Conservation (phyloP, 2,329 filamentous ascomycete genomes). For the Albifimbria verrucaria region DNA sequence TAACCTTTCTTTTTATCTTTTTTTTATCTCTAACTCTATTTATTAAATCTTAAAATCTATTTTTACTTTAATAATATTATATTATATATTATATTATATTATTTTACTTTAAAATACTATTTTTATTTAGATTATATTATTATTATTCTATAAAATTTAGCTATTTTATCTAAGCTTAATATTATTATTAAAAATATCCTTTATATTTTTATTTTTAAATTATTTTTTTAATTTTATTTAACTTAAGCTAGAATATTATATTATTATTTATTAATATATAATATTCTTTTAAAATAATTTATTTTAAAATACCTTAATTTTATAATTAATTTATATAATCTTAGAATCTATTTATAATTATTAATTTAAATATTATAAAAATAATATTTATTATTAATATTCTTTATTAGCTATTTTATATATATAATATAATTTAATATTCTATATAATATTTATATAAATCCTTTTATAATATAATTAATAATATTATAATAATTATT, state of each 20-base stretch:
- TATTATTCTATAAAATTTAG: not conserved
- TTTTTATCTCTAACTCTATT: too few species aligned
- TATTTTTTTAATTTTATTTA: not conserved
- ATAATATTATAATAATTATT: slow-evolving; percentile 4
- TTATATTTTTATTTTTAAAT: not conserved
- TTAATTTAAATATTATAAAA: not conserved
- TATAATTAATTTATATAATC: not conserved
- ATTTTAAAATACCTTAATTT: not conserved
- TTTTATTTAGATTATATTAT: not conserved
- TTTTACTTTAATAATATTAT: not conserved
- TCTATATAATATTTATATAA: slow-evolving; percentile 6
- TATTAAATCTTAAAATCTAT: not conserved
- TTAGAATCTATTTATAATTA: not conserved
- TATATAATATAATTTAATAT: slow-evolving; percentile 1
- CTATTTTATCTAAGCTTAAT: not conserved
- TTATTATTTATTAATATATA: not conserved
- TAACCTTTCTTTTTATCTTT: not conserved
- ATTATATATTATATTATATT: not conserved
- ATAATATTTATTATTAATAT: not conserved
- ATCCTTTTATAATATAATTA: slow-evolving; percentile 4
- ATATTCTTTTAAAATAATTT: not conserved
- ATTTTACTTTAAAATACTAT: not conserved
- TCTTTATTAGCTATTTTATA: slow-evolving; percentile 1
- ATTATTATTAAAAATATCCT: not conserved
- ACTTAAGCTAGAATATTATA: too few species aligned